phyloP scores from a whole-genome alignment of 2,329 filamentous ascomycete species.

The Colletotrichum costaricense region DNA sequence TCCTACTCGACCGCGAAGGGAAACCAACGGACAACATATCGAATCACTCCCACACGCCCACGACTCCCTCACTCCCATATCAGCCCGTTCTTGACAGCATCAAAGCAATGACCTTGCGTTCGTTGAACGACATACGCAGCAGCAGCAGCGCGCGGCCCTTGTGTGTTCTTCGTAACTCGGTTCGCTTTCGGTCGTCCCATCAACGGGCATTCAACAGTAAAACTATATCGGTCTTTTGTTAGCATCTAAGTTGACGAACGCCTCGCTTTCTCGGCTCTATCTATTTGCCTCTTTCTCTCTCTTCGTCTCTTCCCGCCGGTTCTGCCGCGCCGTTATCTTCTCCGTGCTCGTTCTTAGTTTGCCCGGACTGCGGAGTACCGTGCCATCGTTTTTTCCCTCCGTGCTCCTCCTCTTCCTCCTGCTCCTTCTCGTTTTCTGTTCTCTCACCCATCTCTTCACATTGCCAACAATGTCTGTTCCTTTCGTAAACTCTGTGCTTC shows the following conservation, averaged over 20 bases:
- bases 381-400: not conserved
- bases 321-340: no score
- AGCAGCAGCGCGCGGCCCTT: not conserved
- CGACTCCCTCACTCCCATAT: not conserved
- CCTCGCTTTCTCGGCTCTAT: no score
- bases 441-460: not conserved
- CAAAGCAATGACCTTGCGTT: slow-evolving; percentile 13
- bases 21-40: no score
- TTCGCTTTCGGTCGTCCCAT: slow-evolving; percentile 30
- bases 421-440: not conserved
- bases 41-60: not conserved
- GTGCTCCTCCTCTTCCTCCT: not conserved
- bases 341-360: no score
- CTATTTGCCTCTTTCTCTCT: no score
- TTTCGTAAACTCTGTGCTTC: not conserved
- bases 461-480: not conserved
- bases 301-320: no score
- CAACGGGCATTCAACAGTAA: slow-evolving; percentile 23
- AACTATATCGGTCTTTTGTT: not conserved
- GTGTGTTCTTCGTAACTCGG: not conserved
- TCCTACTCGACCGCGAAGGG: not conserved
- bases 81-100: slow-evolving; percentile 7
- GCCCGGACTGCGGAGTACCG: no score
- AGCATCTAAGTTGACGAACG: not conserved
- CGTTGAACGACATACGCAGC: not conserved